phyloP scores from a whole-genome alignment of 2,329 filamentous ascomycete genomes.

The Pestalotiopsis sp. region DNA sequence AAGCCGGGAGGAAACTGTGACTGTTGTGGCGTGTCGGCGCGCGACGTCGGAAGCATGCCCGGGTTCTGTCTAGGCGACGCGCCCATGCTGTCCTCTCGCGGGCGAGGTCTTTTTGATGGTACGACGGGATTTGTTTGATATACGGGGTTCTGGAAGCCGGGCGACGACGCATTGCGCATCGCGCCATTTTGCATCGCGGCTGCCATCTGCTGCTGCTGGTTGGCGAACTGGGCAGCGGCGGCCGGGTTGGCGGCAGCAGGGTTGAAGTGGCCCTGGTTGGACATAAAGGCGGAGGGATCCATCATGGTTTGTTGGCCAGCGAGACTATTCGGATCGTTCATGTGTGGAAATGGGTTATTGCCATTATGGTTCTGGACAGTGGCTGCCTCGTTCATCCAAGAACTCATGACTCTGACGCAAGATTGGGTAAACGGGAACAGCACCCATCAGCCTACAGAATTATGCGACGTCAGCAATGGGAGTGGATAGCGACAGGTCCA shows the following conservation, averaged over 20 bases:
- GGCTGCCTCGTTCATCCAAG: slow-evolving; percentile 71
- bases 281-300: slow-evolving; percentile 67
- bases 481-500: slow-evolving; percentile 41
- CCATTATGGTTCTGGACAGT: slow-evolving; percentile 71
- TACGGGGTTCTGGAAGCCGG: slow-evolving; percentile 74
- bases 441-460: slow-evolving; percentile 49
- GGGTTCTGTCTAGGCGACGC: slow-evolving; percentile 79
- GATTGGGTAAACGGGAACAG: slow-evolving; percentile 16
- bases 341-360: slow-evolving; percentile 68
- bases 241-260: slow-evolving; percentile 31
- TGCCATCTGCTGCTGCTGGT: slow-evolving; percentile 60
- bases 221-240: slow-evolving; percentile 54
- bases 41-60: slow-evolving; percentile 76
- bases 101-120: slow-evolving; percentile 84
- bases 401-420: slow-evolving; percentile 62
- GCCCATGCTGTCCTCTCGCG: slow-evolving; percentile 80
- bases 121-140: slow-evolving; percentile 87
- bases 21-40: slow-evolving; percentile 90
- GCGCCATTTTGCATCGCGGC: slow-evolving; percentile 76
- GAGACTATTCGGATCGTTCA: slow-evolving; percentile 61
- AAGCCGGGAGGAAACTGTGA: slow-evolving; percentile 68
- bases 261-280: slow-evolving; percentile 62
- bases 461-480: slow-evolving; percentile 45
- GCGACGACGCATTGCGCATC: slow-evolving; percentile 82
- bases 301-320: slow-evolving; percentile 53